Conservation (phyloP, 75 land plant species). For the Larix kaempferi region DNA sequence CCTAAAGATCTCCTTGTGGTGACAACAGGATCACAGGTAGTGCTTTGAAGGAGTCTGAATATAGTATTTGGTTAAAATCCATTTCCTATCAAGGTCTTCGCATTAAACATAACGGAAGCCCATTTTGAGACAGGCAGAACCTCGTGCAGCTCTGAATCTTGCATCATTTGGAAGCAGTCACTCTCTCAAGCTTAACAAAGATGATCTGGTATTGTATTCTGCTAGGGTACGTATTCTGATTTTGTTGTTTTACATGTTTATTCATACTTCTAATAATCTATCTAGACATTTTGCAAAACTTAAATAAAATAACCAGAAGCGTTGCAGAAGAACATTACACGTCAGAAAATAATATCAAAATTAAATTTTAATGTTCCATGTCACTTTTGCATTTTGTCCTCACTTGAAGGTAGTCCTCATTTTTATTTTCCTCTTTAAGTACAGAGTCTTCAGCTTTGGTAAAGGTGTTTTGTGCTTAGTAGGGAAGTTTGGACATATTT, state of each 20-base stretch:
- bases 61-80: not conserved
- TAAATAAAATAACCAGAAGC: not conserved
- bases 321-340: not conserved
- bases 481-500: not conserved
- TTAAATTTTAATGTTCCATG: not conserved
- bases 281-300: not conserved
- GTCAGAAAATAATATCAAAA: not conserved
- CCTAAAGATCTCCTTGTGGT: slow-evolving; percentile 94
- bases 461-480: not conserved
- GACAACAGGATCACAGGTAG: slow-evolving; percentile 98
- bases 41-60: slow-evolving; percentile 1
- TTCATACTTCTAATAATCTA: not conserved
- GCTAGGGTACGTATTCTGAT: slow-evolving; percentile 64
- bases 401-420: not conserved
- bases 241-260: not conserved
- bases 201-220: slow-evolving; percentile 89
- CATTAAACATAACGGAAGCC: not conserved
- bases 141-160: slow-evolving; percentile 96
- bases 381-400: not conserved
- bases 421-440: not conserved
- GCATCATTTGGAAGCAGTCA: slow-evolving; percentile 94
- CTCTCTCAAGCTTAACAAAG: slow-evolving; percentile 79
- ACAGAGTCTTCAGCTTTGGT: not conserved
- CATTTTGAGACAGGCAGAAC: slow-evolving; percentile 83
- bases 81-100: not conserved